Evolutionary conservation across 2,329 filamentous ascomycete genomes (phyloP), one percentile per base, ranked within the genome.

Genomic region (Sporothrix euskadiensis): DNA sequence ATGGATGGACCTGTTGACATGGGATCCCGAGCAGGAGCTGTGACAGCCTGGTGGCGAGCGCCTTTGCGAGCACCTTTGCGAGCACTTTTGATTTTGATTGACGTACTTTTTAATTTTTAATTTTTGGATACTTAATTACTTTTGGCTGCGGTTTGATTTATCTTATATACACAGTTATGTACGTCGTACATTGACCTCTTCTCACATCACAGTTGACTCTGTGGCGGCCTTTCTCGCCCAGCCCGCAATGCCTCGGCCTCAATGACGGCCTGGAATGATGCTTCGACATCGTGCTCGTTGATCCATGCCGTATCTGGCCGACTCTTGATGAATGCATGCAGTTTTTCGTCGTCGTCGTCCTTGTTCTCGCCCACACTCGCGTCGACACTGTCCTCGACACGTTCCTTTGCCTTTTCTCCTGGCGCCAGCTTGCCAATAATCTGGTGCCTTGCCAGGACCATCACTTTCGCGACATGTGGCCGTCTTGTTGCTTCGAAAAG

Each of bases 1-100:
- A 35, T 65, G 61, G 61, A 65, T 65, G 61, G 61, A 65, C 16
- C 61, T 65, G 39, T 7, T 65, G 35, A 65, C 35, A 22, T 65
- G 61, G 61, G 61, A 65, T 26, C 61, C 61, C 6, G 61, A 44
- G 39, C 61, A 65, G 39, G n/a, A 16, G 35, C 6, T 44, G n/a
- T 65, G 39, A 65, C 12, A 10, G 39, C 4, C 19, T 44, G n/a
- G 26, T 41, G 12, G 6, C 14, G 35, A 63, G 19, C 19, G 3
- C 26, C 26, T 26, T 26, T 26, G 26, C 26, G 26, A 26, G 26
- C 26, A 26, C 26, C 26, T 26, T 26, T 26, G 26, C 26, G 26
- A 41, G 39, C 39, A 12, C 9, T 65, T 41, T 44, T 26, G 5
- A n/a, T 12, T 44, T 65, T 22, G 22, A 4, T 8, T 4, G 9